Evolutionary conservation across 768 basidiomycete species (phyloP).

Genomic region (Boletus tomentosulus): DNA sequence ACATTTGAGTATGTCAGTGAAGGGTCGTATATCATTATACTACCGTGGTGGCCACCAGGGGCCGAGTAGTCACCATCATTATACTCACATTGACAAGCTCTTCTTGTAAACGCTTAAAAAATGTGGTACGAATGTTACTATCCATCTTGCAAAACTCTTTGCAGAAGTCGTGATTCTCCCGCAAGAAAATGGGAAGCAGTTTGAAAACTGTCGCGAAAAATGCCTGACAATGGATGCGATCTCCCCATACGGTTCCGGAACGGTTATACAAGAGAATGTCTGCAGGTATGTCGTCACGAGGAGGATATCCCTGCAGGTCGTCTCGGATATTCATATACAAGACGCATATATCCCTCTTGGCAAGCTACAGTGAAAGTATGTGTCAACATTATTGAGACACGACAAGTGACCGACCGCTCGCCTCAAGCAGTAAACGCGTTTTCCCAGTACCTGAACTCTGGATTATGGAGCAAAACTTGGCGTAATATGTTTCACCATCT

Average conservation of each 20-base stretch:
- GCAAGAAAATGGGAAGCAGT: not conserved
- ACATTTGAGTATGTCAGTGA: too few relatives aligned
- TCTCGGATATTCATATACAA: not conserved
- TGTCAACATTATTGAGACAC: not conserved
- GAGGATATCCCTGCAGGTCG: not conserved
- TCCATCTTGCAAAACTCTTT: not conserved
- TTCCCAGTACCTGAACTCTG: not conserved
- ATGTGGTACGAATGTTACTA: not conserved
- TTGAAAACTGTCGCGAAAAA: not conserved
- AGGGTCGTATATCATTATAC: too few relatives aligned
- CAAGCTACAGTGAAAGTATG: not conserved
- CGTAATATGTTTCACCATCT: not conserved
- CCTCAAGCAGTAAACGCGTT: not conserved
- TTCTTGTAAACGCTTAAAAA: not conserved
- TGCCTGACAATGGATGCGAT: not conserved
- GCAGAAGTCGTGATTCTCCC: not conserved
- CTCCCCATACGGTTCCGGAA: not conserved
- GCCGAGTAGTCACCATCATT: too few relatives aligned
- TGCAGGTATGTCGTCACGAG: not conserved
- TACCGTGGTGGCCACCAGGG: too few relatives aligned
- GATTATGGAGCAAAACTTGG: not conserved
- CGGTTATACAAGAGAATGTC: not conserved
- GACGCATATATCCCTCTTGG: not conserved
- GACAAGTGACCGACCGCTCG: not conserved
- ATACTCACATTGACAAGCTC: not conserved